Evolutionary conservation across 2,329 filamentous ascomycete genomes (phyloP), one percentile per base, ranked within the genome.

Genomic region (Epichloe amarillans): DNA sequence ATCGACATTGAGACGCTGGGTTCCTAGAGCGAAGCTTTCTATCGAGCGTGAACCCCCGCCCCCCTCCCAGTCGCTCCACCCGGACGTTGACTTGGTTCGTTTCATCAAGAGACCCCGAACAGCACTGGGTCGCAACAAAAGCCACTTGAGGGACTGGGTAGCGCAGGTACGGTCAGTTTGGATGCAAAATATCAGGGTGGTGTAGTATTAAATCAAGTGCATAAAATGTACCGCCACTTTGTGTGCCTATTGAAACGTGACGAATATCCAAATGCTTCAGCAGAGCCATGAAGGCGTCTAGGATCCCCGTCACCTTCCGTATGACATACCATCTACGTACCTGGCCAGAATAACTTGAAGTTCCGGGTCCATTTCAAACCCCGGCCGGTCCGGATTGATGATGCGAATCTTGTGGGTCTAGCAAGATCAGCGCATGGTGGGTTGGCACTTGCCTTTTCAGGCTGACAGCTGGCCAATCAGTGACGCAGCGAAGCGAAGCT

Each of bases 361-460:
- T 6, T 54, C 40, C 0, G 56, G 49, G 4, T 53, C 49, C 1
- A 61, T 60, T 11, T 66, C 67, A 41, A 69, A 61, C 8, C 67
- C 66, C 0, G 68, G 66, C 5, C 66, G 55, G 52, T 69, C 66
- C 0, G 57, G 51, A 50, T 54, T 53, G 50, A 69, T 58, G 44
- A 69, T 58, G 35, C 66, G 64, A 19, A 69, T 54, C 19, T 58
- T 53, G 53, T 66, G 55, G 38, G 47, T 46, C 59, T 61, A 15
- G 65, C 66, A 3, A 66, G 51, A 2, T 54, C 50, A 49, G 3
- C 30, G 30, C 30, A 10, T 11, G 30, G 26, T 30, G 23, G 23
- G 5, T 12, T 10, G 23, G 17, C n/a, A 23, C 37, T 35, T 40
- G 21, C 23, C 47, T 19, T 3, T 14, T 19, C 37, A 12, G 47